Conservation (phyloP, 2,329 filamentous ascomycete species). For the Thelonectria olida region DNA sequence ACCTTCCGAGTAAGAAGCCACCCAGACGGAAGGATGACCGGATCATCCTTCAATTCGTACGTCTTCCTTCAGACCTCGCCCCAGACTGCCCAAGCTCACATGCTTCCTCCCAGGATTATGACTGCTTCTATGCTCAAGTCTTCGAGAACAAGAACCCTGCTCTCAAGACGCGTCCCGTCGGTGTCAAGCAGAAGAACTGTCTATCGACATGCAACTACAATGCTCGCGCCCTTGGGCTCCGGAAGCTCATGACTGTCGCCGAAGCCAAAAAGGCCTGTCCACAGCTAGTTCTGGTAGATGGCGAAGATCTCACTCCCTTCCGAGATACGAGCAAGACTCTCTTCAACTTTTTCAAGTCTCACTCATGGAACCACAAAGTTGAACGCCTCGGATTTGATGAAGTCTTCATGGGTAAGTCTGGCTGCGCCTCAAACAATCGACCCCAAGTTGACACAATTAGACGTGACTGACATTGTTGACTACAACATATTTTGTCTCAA, state of each 20-base stretch:
- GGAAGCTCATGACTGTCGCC: slow-evolving; percentile 85
- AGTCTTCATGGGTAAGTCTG: slow-evolving; percentile 62
- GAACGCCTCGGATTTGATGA: slow-evolving; percentile 93
- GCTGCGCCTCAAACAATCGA: neutral
- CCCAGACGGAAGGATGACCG: slow-evolving; percentile 67
- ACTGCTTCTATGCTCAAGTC: slow-evolving; percentile 95
- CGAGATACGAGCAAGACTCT: slow-evolving; percentile 86
- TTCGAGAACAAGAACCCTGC: slow-evolving; percentile 83
- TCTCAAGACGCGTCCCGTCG: slow-evolving; percentile 78
- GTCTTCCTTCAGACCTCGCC: slow-evolving; percentile 37
- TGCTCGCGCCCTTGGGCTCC: slow-evolving; percentile 76
- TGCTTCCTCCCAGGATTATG: slow-evolving; percentile 68
- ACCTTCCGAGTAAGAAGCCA: slow-evolving; percentile 39
- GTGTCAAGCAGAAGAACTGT: slow-evolving; percentile 93
- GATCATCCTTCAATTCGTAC: slow-evolving; percentile 84
- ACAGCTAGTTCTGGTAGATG: slow-evolving; percentile 84
- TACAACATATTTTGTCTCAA: slow-evolving; percentile 83
- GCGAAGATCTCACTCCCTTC: slow-evolving; percentile 87
- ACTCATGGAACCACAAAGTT: slow-evolving; percentile 80
- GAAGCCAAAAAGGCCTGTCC: slow-evolving; percentile 85
- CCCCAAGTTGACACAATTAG: slow-evolving; percentile 46
- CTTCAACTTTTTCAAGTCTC: slow-evolving; percentile 75
- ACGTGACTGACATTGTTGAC: slow-evolving; percentile 86
- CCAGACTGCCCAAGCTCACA: slow-evolving; percentile 13
- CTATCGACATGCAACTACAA: slow-evolving; percentile 95